Evolutionary conservation across 169 alveolate genomes (phyloP), one percentile per base, ranked within the genome.

Genomic region (Sarcocystis neurona): DNA sequence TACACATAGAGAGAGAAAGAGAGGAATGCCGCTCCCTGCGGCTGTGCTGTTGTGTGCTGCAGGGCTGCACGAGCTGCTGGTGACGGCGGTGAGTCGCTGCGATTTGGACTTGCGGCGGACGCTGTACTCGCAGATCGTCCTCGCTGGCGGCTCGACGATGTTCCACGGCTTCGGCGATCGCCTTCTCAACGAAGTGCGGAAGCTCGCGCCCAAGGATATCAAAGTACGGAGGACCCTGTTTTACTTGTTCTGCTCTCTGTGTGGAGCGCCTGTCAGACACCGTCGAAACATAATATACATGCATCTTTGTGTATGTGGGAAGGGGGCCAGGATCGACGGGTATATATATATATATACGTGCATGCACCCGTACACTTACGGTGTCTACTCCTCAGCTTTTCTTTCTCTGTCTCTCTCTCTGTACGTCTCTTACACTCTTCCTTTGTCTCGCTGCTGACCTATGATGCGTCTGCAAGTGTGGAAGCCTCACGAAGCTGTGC

Each of bases 61-160:
- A 85, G 95, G 96, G 0, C 44, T 93, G 43, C 93, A 92, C 43
- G 94, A 89, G 88, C 79, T 90, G 58, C 84, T 90, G n/a, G 92
- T 80, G 34, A 85, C 94, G 20, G 90, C 96, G 47, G 92, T 94
- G 85, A 79, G 92, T 41, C 75, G 95, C 63, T 94, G 95, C 3
- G 97, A 95, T 85, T 87, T 95, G 93, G 97, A 95, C 85, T 50
- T 94, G 46, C 72, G 96, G 87, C 86, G 84, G 87, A 93, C 95
- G 39, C 92, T 95, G 56, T 95, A 93, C 92, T 89, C 95, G 27
- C 95, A 94, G 89, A 90, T 95, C 66, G 91, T 87, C 18, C 80
- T 84, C 15, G 80, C 89, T 10, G 89, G 89, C 44, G 89, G 89
- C 68, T 37, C 58, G 43, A 77, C 85, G 66, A 37, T 37, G 43